Base-by-base conservation (phyloP, 1,284 basidiomycete species). In the Fomitopsis betulina region DNA sequence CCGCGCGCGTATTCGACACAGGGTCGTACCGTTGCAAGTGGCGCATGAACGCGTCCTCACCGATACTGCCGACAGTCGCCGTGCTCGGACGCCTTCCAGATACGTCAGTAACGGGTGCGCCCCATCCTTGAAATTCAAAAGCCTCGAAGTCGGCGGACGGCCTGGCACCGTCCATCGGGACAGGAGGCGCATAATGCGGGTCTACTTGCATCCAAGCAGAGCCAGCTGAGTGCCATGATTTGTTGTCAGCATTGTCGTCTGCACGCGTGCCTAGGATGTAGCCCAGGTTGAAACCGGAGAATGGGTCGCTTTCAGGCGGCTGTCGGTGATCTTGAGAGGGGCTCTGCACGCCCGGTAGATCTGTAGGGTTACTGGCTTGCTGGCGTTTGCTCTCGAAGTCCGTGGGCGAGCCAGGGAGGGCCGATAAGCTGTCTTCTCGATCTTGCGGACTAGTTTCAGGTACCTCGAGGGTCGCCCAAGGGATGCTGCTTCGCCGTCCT, bases 1-100 rank as follows among this genome's bases (percentile, higher is more conserved):
- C 71, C 49, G 76, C 72, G 54, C 79, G 70, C 37, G 71, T 65
- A 25, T 74, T 74, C 58, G 83, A 84, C 25, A 72, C 73, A 13
- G 74, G 76, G 59, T 83, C 84, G 72, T 80, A 73, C 53, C 72
- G 73, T 37, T 75, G 71, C 19, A 87, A 66, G 38, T 79, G 81
- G 56, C 75, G 76, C 49, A 76, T 75, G 65, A 90, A 90, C 9
- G 84, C 74, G 65, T 89, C 86, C 40, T 84, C 84, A 40, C 78
- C 75, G 49, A 51, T 15, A 56, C 73, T 72, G 57, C 67, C 71
- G 6, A 78, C 75, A 2, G 81, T 82, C 7, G 77, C 73, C 1
- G 79, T 78, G 61, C 84, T 85, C 33, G 79, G 76, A 23, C 80
- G 70, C 37, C 79, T 74, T 33, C 72, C 71, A 6, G 58, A 25